phyloP scores from a whole-genome alignment of 352 stramenopile genomes.

The Pythium apleroticum region DNA sequence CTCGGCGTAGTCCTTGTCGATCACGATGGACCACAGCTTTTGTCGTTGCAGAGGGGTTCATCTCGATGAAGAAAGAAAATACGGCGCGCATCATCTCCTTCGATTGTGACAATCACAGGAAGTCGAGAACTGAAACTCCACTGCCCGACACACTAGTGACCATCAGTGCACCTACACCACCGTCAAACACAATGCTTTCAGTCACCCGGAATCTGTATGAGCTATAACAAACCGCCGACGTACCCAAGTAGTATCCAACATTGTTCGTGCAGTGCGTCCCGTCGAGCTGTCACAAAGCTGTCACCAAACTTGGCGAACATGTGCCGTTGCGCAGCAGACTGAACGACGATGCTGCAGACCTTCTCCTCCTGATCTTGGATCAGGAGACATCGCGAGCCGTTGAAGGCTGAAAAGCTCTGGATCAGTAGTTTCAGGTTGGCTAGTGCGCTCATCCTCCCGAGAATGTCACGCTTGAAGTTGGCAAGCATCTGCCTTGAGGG shows the following conservation, averaged over 20 bases:
- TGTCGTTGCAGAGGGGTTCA: not conserved
- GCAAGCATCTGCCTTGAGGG: conserved; percentile 2
- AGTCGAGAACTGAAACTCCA: not conserved
- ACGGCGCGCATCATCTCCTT: not conserved
- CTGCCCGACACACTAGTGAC: not conserved
- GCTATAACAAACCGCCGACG: too few species aligned
- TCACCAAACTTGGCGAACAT: not conserved
- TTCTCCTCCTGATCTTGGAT: not conserved
- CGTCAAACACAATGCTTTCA: not conserved
- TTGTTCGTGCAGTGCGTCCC: conserved; percentile 8
- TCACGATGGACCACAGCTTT: not conserved
- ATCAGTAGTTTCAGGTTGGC: not conserved
- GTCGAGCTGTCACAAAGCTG: not conserved
- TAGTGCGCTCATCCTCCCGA: not conserved
- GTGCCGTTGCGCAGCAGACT: not conserved
- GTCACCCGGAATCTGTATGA: too few species aligned
- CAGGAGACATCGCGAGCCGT: not conserved
- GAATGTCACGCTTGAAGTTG: not conserved
- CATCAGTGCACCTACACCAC: not conserved
- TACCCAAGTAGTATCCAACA: conserved; percentile 4
- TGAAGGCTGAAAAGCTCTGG: not conserved
- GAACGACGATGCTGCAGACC: not conserved
- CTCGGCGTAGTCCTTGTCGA: conserved; percentile 5
- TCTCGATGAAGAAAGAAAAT: not conserved
- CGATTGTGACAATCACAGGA: not conserved